These are phyloP conservation scores for Dioscorea dumetorum DNA, from an alignment of 106 monocot genomes.

Conservation along the genomic window DNA sequence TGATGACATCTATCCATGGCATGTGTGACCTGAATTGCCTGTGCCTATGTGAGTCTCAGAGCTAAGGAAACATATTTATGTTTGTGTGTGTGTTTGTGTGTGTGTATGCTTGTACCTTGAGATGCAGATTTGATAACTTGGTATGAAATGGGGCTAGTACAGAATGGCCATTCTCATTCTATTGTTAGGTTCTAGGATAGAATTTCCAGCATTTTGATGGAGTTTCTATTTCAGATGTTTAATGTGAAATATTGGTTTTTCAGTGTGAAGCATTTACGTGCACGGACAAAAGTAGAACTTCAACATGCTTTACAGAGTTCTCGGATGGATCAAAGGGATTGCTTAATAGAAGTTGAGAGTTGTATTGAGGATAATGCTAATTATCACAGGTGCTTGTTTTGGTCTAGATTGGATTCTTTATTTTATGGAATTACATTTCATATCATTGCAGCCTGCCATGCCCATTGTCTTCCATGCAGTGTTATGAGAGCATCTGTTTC, in stretches of 20 bases:
- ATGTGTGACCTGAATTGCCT: too few relatives aligned
- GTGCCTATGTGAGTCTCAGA: too few relatives aligned
- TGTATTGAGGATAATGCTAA: constrained; percentile 59
- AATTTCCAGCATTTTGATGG: too few relatives aligned
- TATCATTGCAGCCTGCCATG: background rate
- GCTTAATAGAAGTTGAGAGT: constrained; percentile 82
- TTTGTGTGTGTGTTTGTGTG: too few relatives aligned
- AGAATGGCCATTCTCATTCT: too few relatives aligned
- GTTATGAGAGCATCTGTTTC: constrained; percentile 33
- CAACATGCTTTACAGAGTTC: constrained; percentile 50
- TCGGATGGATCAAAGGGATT: constrained; percentile 37
- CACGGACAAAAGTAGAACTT: constrained; percentile 72
- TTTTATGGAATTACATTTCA: background rate
- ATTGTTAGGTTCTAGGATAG: too few relatives aligned
- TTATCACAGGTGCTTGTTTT: constrained; percentile 62
- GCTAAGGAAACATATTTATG: too few relatives aligned
- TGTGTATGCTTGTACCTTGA: too few relatives aligned
- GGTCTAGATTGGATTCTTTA: background rate
- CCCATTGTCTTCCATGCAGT: constrained; percentile 25
- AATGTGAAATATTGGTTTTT: constrained; percentile 8
- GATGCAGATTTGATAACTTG: too few relatives aligned
- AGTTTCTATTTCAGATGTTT: too few relatives aligned
- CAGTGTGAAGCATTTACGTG: constrained; percentile 72
- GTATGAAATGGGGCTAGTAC: too few relatives aligned
- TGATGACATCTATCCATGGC: too few relatives aligned